A percentile compares a stretch with the other conserved stretches of the same genome.
Conservation (phyloP, 139 green algal species). For the Picochlorum costavermella region DNA sequence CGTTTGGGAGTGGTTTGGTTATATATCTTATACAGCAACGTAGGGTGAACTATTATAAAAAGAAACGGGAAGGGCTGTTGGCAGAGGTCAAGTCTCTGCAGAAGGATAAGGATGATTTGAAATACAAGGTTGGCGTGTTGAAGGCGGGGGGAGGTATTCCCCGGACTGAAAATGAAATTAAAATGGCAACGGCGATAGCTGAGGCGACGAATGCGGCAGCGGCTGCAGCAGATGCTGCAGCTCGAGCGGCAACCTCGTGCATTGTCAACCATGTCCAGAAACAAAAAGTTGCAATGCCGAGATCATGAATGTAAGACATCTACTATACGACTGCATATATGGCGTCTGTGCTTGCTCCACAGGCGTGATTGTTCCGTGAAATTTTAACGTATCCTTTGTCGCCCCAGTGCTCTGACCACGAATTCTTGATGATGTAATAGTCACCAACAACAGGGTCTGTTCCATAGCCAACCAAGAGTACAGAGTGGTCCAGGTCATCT, state of each 20-base stretch:
- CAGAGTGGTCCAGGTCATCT: conserved; percentile 58
- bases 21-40: conserved; percentile 32
- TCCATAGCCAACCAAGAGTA: conserved; percentile 71
- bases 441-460: conserved; percentile 12
- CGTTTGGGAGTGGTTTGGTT: conserved; percentile 23
- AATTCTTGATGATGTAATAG: conserved; percentile 34
- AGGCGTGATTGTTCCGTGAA: conserved; percentile 23
- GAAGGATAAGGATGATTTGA: conserved; percentile 25
- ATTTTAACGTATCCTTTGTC: conserved; percentile 49
- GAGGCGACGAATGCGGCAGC: conserved; percentile 40
- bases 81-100: conserved; percentile 14
- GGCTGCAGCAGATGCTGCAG: conserved; percentile 36
- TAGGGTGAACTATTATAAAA: conserved; percentile 20
- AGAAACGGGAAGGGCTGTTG: conserved; percentile 8
- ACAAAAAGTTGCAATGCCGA: neutral
- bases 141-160: conserved; percentile 20
- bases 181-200: conserved; percentile 37
- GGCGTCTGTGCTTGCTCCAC: conserved; percentile 34
- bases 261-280: conserved; percentile 17
- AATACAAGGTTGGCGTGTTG: conserved; percentile 19
- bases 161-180: conserved; percentile 30
- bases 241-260: conserved; percentile 30
- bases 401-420: conserved; percentile 26
- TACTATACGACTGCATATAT: conserved; percentile 45
- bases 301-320: neutral